Base-by-base conservation (phyloP, 2,329 filamentous ascomycete genomes). In the Seiridium unicorne region DNA sequence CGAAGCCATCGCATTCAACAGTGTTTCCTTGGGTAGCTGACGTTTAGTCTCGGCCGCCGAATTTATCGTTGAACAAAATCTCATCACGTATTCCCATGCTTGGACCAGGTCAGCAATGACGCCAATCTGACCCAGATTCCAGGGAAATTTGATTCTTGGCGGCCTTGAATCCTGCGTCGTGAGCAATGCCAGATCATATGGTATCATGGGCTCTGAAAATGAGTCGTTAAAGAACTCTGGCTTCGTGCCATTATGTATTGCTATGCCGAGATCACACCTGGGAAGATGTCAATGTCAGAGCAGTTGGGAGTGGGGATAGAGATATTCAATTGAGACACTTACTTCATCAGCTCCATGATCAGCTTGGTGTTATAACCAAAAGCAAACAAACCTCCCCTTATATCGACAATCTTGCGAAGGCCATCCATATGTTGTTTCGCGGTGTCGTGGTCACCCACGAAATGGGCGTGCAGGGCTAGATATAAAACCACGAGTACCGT, bases 351-450 rank as follows among this genome's bases (percentile, higher is more conserved):
- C 51, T 79, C 75, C 9, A 74, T 63, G 3, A 74, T 49, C 8
- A 78, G 68, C 53, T 76, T 78, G 31, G 65, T 49, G 32, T 73
- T 74, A 6, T 67, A 47, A 5, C 55, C 63, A 9, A 78, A 72
- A 1, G 62, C 63, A 9, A 11, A 36, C 2, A 77, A 42, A 1
- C 76, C 76, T 2, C 76, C 76, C 56, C 73, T 71, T 36, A 79
- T 38, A 18, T 68, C 61, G 5, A 77, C 68, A 5, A 79, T 75
- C 60, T 68, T 74, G 18, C 67, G 66, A 18, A 79, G 66, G 5
- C 76, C 77, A 31, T 70, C 53, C 58, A 77, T 66, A 56, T 79
- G 75, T 26, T 74, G 65, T 7, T 56, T 65, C 1, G 73, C 71
- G 0, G 68, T 61, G 4, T 66, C 57, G 13, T 57, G 56, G 44